phyloP scores from a whole-genome alignment of 768 basidiomycete species.

The Termitomyces eurrhizus region DNA sequence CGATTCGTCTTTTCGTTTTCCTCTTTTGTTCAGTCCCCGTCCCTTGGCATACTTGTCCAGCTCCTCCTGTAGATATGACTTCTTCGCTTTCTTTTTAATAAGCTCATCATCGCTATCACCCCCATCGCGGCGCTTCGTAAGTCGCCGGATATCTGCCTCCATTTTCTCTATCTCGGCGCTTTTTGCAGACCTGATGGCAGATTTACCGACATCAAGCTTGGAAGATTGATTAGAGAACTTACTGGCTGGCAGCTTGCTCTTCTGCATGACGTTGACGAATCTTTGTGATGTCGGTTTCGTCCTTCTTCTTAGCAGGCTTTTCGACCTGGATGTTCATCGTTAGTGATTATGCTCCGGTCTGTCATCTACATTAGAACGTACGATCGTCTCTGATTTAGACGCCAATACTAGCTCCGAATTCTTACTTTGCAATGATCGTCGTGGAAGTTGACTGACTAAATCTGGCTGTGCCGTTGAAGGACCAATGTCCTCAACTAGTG shows the following conservation, averaged over 20 bases:
- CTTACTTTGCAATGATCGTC: conserved; percentile 9
- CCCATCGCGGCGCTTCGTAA: conserved; percentile 57
- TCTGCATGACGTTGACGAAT: conserved; percentile 75
- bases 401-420: neutral
- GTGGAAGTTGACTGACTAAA: conserved; percentile 30
- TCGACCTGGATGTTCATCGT: conserved; percentile 1
- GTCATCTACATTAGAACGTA: neutral
- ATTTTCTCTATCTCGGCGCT: conserved; percentile 80
- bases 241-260: conserved; percentile 67
- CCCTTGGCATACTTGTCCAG: conserved; percentile 75
- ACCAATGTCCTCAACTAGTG: conserved; percentile 32
- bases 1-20: conserved; percentile 60
- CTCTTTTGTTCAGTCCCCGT: conserved; percentile 53
- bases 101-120: conserved; percentile 64
- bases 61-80: conserved; percentile 78
- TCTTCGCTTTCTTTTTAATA: conserved; percentile 51
- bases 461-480: conserved; percentile 32
- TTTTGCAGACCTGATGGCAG: conserved; percentile 48
- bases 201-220: neutral
- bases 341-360: neutral
- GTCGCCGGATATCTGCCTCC: conserved; percentile 83
- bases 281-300: conserved; percentile 54
- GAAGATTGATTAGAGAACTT: conserved; percentile 13
- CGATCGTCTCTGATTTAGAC: conserved; percentile 2
- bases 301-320: conserved; percentile 32